Conservation (phyloP, 768 basidiomycete genomes). For the Ramaria sp. region DNA sequence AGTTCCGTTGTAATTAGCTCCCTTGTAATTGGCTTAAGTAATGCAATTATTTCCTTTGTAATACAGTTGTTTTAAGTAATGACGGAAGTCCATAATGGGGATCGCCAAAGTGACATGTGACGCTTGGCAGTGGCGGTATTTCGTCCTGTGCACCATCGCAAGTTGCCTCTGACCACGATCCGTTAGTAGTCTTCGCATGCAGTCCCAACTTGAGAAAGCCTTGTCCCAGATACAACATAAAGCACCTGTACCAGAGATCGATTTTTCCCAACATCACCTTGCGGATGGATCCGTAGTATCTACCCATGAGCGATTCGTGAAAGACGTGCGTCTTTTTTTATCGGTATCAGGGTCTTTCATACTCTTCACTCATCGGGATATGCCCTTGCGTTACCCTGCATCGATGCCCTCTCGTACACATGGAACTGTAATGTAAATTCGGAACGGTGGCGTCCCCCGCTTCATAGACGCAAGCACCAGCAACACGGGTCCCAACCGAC, state of each 20-base stretch:
- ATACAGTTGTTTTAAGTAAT: no score
- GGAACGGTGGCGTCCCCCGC: constrained; percentile 1
- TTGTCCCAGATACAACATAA: constrained; percentile 21
- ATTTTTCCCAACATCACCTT: constrained; percentile 86
- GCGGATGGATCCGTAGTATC: constrained; percentile 85
- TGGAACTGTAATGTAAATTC: not conserved
- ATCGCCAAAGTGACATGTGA: no score
- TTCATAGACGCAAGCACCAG: constrained; percentile 99
- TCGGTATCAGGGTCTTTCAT: not conserved
- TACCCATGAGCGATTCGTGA: constrained; percentile 92
- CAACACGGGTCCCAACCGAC: constrained; percentile 83
- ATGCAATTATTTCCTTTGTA: no score
- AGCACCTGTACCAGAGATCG: constrained; percentile 51
- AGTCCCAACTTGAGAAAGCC: constrained; percentile 16
- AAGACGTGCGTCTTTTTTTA: constrained; percentile 71
- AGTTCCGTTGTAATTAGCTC: no score
- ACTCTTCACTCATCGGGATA: not conserved
- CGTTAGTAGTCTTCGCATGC: not conserved
- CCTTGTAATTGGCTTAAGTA: no score
- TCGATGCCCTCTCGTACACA: not conserved
- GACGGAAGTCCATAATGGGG: no score
- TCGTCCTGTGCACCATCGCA: no score
- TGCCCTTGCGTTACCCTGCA: not conserved
- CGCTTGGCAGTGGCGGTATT: no score
- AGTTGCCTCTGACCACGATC: no score